Percentiles rank a stretch among this genome's conserved stretches.
Evolutionary conservation across 805 yeast species (phyloP).

Genomic region (Yarrowia hollandica): DNA sequence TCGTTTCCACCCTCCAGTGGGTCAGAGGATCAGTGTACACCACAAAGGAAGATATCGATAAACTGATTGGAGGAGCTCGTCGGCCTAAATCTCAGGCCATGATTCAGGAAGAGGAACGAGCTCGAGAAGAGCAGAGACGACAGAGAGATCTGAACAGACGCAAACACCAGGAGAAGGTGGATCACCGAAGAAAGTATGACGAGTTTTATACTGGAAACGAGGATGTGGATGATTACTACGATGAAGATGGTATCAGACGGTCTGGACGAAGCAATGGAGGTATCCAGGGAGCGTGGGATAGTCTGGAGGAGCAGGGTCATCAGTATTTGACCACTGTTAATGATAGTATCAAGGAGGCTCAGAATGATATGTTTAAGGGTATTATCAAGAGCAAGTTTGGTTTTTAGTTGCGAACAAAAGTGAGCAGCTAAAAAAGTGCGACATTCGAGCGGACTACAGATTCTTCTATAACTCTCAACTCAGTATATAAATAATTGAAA

Average conservation of each 20-base stretch:
- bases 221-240: neutral
- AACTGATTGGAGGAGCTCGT: slow-evolving; percentile 70
- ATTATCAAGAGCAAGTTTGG: slow-evolving; percentile 34
- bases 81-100: slow-evolving; percentile 57
- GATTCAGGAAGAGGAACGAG: slow-evolving; percentile 37
- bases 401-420: no score
- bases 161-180: slow-evolving; percentile 2
- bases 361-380: slow-evolving; percentile 35
- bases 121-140: slow-evolving; percentile 37
- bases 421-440: no score
- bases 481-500: no score
- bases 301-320: slow-evolving; percentile 48
- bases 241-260: slow-evolving; percentile 30
- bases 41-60: slow-evolving; percentile 62
- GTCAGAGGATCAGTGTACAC: slow-evolving; percentile 72
- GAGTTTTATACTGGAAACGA: neutral
- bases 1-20: slow-evolving; percentile 78
- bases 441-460: no score
- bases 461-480: no score
- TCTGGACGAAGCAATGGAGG: slow-evolving; percentile 40
- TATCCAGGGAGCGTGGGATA: slow-evolving; percentile 47
- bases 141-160: slow-evolving; percentile 23
- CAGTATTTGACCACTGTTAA: slow-evolving; percentile 48
- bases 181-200: slow-evolving; percentile 4
- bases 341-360: slow-evolving; percentile 39